Base-by-base conservation (phyloP, 192 early-diverging fungal genomes). In the Podila epicladia region DNA sequence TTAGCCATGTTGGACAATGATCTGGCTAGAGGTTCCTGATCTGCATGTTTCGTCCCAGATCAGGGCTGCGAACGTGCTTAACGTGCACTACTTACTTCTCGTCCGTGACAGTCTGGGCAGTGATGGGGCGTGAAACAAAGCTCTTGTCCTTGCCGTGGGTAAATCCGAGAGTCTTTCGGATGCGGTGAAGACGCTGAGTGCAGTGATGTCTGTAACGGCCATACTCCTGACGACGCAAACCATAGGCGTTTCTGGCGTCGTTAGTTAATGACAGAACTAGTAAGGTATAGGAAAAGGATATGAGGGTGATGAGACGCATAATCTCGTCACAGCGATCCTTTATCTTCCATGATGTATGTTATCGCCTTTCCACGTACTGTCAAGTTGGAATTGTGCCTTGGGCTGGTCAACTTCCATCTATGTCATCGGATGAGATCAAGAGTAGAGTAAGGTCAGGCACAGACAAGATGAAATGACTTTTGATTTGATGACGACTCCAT, bases 191-290 rank as follows among this genome's bases (percentile, higher is more conserved):
- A 62, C 91, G 90, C 9, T 87, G 83, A 13, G 91, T 84, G 74
- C 93, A 93, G 62, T 91, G 91, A 61, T 91, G 85, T 63, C 93
- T 92, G 62, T 96, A 96, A 12, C 93, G 89, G 29, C 89, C 82
- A 64, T 95, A 94, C 71, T 96, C 94, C 66, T 94, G 87, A 61
- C 94, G 94, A 67, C 94, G 86, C 26, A 96, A 76, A 26, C 94
- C 94, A 82, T 95, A 91, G 45, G 88, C 88, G 73, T 90, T 90
- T 41, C 94, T 84, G 13, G 88, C 87, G n/a, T 93, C 92, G 71
- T 86, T 87, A 3, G 83, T 86, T 33, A 87, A 51, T 9, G 82
- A 68, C 51, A 91, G 55, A 28, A 91, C 89, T 91, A 70, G 28
- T 22, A 41, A 24, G 31, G 20, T 33, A 35, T 6, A 55, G 35